Conservation (phyloP, 768 basidiomycete species). For the Pleurotus platypus region DNA sequence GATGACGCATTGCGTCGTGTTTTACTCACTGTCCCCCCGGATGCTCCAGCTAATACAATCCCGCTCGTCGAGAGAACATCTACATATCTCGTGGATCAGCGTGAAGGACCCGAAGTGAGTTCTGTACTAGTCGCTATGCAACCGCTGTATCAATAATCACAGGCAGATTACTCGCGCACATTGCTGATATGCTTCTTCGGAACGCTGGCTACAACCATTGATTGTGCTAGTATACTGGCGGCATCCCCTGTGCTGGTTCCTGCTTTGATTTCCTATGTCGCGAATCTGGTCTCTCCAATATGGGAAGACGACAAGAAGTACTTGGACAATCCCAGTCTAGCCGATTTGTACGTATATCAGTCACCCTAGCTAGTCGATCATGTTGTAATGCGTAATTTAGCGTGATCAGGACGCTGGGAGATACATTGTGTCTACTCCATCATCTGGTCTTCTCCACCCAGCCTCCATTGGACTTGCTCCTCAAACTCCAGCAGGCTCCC, state of each 20-base stretch:
- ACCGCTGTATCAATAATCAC: not conserved
- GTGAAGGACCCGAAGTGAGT: constrained; percentile 38
- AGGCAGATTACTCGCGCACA: constrained; percentile 18
- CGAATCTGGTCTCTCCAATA: constrained; percentile 47
- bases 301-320: constrained; percentile 63
- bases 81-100: constrained; percentile 41
- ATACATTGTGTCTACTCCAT: constrained; percentile 58
- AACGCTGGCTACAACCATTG: constrained; percentile 35
- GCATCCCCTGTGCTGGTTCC: constrained; percentile 60
- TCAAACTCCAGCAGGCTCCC: constrained; percentile 53
- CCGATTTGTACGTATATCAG: constrained; percentile 29
- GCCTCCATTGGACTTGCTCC: constrained; percentile 47
- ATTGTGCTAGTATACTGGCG: constrained; percentile 30
- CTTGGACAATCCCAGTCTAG: constrained; percentile 27
- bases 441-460: constrained; percentile 53
- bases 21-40: constrained; percentile 37
- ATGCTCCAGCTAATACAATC: constrained; percentile 21
- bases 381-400: constrained; percentile 28
- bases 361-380: not conserved
- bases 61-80: constrained; percentile 48
- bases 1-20: constrained; percentile 38
- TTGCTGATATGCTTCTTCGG: constrained; percentile 37
- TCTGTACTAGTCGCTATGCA: not conserved
- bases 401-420: constrained; percentile 44
- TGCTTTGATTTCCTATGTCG: constrained; percentile 55